These are phyloP conservation scores for Cucurbitaria berberidis DNA, from an alignment of 2,329 filamentous ascomycete species.

Conservation along the genomic window DNA sequence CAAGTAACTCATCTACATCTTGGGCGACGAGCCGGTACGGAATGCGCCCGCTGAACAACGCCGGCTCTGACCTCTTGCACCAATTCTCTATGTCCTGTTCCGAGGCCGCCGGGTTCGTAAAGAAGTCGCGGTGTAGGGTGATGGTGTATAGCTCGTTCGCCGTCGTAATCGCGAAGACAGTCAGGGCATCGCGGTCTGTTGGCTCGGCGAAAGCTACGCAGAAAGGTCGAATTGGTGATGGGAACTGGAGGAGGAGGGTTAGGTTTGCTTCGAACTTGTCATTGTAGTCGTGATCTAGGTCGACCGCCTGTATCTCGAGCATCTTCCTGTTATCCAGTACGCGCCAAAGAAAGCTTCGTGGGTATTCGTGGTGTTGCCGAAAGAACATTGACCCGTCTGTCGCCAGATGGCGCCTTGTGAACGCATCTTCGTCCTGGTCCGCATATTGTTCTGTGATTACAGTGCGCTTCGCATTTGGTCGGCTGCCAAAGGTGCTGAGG, in stretches of 20 bases:
- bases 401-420: conserved; percentile 75
- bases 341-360: conserved; percentile 89
- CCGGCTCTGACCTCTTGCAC: conserved; percentile 75
- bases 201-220: conserved; percentile 85
- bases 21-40: conserved; percentile 82
- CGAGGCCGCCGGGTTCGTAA: conserved; percentile 70
- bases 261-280: conserved; percentile 71
- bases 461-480: conserved; percentile 40
- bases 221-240: conserved; percentile 72
- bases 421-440: conserved; percentile 72
- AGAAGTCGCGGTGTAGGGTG: conserved; percentile 81
- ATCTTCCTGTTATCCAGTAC: conserved; percentile 79
- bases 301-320: conserved; percentile 82
- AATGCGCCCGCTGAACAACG: conserved; percentile 76
- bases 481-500: conserved; percentile 41
- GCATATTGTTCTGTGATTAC: conserved; percentile 48
- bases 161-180: conserved; percentile 79
- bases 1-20: conserved; percentile 73
- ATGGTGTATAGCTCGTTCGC: conserved; percentile 83
- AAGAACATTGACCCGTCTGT: conserved; percentile 81
- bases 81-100: conserved; percentile 77
- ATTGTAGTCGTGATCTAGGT: conserved; percentile 73
- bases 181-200: conserved; percentile 76
- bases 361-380: conserved; percentile 74
- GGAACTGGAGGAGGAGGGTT: conserved; percentile 79